Evolutionary conservation across 192 early-diverging fungal genomes (phyloP).

Genomic region (Coemansia reversa): DNA sequence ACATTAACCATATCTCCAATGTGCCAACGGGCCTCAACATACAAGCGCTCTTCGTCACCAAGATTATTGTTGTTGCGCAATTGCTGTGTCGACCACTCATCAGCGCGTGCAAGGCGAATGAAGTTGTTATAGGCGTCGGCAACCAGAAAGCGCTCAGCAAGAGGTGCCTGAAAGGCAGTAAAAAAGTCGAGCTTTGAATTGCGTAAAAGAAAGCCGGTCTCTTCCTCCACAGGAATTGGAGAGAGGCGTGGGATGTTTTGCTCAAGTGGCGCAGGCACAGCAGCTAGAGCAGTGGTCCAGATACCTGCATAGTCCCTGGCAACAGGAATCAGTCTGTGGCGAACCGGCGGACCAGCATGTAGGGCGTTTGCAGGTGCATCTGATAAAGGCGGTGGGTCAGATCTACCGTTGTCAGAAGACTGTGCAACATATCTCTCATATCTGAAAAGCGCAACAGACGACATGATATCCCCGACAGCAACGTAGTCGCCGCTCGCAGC

Average conservation of each 20-base stretch:
- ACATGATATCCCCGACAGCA: slow-evolving; percentile 81
- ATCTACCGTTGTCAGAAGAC: not conserved
- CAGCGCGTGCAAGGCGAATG: slow-evolving; percentile 10
- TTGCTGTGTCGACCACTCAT: not conserved
- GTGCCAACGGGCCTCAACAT: slow-evolving; percentile 67
- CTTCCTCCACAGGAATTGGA: slow-evolving; percentile 10
- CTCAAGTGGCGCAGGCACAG: slow-evolving; percentile 25
- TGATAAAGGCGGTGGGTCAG: not conserved
- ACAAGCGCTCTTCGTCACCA: slow-evolving; percentile 39
- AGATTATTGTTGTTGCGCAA: not conserved
- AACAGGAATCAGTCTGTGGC: slow-evolving; percentile 27
- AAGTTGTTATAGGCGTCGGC: slow-evolving; percentile 36
- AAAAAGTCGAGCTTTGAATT: not conserved
- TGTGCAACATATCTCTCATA: slow-evolving; percentile 23
- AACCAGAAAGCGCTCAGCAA: slow-evolving; percentile 26
- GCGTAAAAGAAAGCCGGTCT: slow-evolving; percentile 12
- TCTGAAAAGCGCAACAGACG: slow-evolving; percentile 65
- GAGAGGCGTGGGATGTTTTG: slow-evolving; percentile 8
- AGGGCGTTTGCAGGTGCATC: not conserved
- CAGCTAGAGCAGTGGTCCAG: slow-evolving; percentile 39
- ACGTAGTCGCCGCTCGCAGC: slow-evolving; percentile 66
- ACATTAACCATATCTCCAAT: slow-evolving; percentile 81
- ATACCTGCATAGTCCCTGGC: slow-evolving; percentile 30
- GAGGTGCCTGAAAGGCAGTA: slow-evolving; percentile 8
- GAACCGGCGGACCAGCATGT: not conserved